phyloP scores from a whole-genome alignment of 2,329 filamentous ascomycete genomes.

The Botrytis sinoallii region DNA sequence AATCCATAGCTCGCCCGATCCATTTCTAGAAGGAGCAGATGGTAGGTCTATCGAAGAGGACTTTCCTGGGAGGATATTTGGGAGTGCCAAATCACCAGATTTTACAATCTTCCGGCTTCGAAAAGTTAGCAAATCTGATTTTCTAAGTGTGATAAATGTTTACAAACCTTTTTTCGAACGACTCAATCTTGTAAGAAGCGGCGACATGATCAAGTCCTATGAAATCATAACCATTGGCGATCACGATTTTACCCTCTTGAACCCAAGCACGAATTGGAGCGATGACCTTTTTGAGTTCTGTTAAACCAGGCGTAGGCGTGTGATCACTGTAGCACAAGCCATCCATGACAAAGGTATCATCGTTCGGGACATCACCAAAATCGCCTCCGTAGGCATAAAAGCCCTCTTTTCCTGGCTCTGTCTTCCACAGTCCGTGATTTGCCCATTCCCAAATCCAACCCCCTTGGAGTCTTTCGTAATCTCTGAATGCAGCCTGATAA shows the following conservation, averaged over 20 bases:
- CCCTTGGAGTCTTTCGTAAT: slow-evolving; percentile 37
- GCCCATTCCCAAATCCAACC: slow-evolving; percentile 62
- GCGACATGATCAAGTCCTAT: slow-evolving; percentile 48
- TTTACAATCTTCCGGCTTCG: slow-evolving; percentile 34
- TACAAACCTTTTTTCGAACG: slow-evolving; percentile 43
- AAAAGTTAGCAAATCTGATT: slow-evolving; percentile 17
- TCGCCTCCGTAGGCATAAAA: slow-evolving; percentile 62
- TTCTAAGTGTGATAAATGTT: background rate
- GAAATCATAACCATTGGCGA: slow-evolving; percentile 52
- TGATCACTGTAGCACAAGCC: slow-evolving; percentile 54
- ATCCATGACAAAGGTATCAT: slow-evolving; percentile 61
- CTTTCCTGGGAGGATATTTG: slow-evolving; percentile 39
- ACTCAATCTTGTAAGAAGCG: slow-evolving; percentile 46
- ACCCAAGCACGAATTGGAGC: slow-evolving; percentile 49
- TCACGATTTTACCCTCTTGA: slow-evolving; percentile 38
- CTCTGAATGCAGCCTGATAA: slow-evolving; percentile 59
- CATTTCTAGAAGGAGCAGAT: slow-evolving; percentile 19
- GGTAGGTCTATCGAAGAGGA: background rate
- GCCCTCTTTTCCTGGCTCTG: slow-evolving; percentile 40
- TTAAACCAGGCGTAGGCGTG: slow-evolving; percentile 53
- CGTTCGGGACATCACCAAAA: slow-evolving; percentile 59
- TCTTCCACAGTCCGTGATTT: slow-evolving; percentile 54
- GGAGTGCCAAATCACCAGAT: slow-evolving; percentile 43
- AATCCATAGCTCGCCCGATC: slow-evolving; percentile 15
- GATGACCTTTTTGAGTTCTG: slow-evolving; percentile 56